phyloP scores from a whole-genome alignment of 2,329 filamentous ascomycete species.

The Teratosphaeria zuluensis region DNA sequence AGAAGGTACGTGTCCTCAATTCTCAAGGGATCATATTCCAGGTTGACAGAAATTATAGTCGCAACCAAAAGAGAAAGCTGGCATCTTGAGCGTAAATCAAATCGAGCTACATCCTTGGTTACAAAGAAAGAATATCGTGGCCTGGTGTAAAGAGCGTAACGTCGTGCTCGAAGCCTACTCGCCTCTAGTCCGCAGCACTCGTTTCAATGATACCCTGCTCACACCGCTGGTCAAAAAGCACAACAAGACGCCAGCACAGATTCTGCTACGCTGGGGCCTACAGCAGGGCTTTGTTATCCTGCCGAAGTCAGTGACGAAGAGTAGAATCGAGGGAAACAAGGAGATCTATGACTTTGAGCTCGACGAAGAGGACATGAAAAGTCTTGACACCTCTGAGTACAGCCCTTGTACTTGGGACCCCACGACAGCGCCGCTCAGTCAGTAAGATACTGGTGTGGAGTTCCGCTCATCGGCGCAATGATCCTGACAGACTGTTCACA shows the following conservation, averaged over 20 bases:
- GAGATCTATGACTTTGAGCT: conserved; percentile 53
- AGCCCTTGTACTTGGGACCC: conserved; percentile 42
- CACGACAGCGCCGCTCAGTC: conserved; percentile 25
- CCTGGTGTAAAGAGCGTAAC: conserved; percentile 57
- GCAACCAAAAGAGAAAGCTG: neutral
- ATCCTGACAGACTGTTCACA: neutral
- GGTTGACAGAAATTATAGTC: neutral
- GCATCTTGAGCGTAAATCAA: conserved; percentile 59
- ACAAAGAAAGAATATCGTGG: conserved; percentile 63
- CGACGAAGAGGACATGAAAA: conserved; percentile 48
- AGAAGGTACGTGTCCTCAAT: conserved; percentile 28
- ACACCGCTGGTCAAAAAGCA: conserved; percentile 45
- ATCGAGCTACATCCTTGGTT: conserved; percentile 90
- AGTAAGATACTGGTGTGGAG: conserved; percentile 2
- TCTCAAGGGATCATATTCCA: neutral
- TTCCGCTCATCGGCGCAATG: neutral
- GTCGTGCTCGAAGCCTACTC: conserved; percentile 41
- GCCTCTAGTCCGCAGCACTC: conserved; percentile 31
- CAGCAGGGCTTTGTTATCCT: conserved; percentile 54
- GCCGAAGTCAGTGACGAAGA: conserved; percentile 47
- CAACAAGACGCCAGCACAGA: conserved; percentile 48
- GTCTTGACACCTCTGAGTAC: conserved; percentile 45
- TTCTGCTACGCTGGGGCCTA: conserved; percentile 52
- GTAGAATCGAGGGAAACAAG: conserved; percentile 52
- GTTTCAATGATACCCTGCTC: conserved; percentile 45